Percentiles rank a stretch among this genome's conserved stretches.
Evolutionary conservation across 192 early-diverging fungal genomes (phyloP).

Genomic region (Coemansia biformis): DNA sequence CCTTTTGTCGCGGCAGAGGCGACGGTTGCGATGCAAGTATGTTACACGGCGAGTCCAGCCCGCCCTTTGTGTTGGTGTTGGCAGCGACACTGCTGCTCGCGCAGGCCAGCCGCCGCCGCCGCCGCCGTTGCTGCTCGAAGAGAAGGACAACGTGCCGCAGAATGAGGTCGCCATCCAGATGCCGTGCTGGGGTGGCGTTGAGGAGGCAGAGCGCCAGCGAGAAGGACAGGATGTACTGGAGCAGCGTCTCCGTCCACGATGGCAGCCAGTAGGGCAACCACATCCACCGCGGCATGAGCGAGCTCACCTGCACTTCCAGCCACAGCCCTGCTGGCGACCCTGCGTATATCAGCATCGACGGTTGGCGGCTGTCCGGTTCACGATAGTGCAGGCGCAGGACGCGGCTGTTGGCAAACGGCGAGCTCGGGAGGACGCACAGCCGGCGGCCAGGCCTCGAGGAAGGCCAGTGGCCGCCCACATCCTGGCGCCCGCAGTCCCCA

Average conservation of each 20-base stretch:
- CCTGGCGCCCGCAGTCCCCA: conserved; percentile 8
- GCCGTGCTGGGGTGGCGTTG: conserved; percentile 33
- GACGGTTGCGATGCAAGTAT: no score
- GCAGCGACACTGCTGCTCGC: no score
- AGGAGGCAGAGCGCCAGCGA: conserved; percentile 35
- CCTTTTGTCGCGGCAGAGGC: no score
- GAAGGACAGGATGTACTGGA: conserved; percentile 39
- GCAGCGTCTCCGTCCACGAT: conserved; percentile 18
- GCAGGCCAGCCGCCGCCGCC: no score
- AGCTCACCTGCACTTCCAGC: conserved; percentile 34
- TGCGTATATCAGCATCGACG: conserved; percentile 16
- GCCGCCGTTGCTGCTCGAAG: conserved; percentile 1
- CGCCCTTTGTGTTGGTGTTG: no score
- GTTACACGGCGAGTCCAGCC: no score
- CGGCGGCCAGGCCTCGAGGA: no score
- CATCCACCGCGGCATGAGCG: conserved; percentile 16
- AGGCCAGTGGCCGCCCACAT: no score
- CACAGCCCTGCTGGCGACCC: conserved; percentile 25
- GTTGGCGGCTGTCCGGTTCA: neutral
- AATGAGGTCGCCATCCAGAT: conserved; percentile 33
- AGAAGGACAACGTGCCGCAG: neutral
- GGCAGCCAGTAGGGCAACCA: conserved; percentile 16
- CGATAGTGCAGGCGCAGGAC: conserved; percentile 30
- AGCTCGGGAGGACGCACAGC: conserved; percentile 32
- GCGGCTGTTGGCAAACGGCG: conserved; percentile 19